Evolutionary conservation across 2,329 filamentous ascomycete genomes (phyloP).

Genomic region (Gnomoniopsis smithogilvyi): DNA sequence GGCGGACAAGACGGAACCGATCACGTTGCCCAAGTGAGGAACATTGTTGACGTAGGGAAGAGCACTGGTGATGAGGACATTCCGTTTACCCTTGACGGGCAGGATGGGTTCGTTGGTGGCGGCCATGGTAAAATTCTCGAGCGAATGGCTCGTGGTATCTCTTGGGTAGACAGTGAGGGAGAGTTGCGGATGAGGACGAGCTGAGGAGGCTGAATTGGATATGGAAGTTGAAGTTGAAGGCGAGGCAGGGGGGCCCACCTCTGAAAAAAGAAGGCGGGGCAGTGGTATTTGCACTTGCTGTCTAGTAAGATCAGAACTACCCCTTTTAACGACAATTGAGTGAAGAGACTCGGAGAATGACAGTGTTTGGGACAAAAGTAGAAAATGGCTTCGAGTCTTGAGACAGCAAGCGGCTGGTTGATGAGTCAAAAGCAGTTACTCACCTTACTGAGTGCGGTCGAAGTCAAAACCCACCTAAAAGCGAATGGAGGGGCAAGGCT

Average conservation of each 20-base stretch:
- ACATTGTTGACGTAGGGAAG: conserved; percentile 79
- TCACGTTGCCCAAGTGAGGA: conserved; percentile 84
- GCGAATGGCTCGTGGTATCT: background rate
- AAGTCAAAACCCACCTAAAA: too few species aligned
- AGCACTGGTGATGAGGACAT: conserved; percentile 89
- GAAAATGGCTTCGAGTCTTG: too few species aligned
- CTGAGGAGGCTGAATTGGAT: background rate
- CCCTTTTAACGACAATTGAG: background rate
- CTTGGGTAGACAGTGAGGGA: background rate
- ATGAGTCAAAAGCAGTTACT: too few species aligned
- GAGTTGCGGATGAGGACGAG: background rate
- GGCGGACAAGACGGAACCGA: conserved; percentile 82
- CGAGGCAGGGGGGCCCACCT: background rate
- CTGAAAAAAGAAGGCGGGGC: conserved; percentile 12
- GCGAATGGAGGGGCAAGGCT: background rate
- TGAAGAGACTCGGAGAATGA: background rate
- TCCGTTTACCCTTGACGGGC: conserved; percentile 71
- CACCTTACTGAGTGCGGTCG: too few species aligned
- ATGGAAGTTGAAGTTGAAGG: background rate
- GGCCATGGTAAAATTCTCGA: background rate
- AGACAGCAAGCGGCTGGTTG: too few species aligned
- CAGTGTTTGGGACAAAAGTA: too few species aligned
- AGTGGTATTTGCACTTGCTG: background rate
- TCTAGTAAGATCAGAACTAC: background rate
- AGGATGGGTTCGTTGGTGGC: conserved; percentile 44